These are phyloP conservation scores for Citrus sp. DNA, from an alignment of 345 rosid species.

Conservation along the genomic window DNA sequence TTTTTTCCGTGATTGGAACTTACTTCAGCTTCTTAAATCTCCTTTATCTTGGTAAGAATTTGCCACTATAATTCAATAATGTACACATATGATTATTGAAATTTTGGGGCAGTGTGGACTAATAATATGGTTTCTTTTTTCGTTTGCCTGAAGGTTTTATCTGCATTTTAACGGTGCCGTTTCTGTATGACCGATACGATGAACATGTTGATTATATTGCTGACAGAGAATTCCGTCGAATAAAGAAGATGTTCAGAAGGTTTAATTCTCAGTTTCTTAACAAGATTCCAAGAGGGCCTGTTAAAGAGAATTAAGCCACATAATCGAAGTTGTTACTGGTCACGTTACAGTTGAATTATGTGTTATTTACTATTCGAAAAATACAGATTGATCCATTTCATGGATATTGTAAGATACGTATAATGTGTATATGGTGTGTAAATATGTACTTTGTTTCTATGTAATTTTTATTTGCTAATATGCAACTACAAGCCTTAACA, in stretches of 20 bases:
- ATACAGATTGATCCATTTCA: neutral
- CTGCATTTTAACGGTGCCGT: slow-evolving; percentile 59
- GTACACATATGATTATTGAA: neutral
- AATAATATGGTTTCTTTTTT: neutral
- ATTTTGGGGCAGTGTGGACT: neutral
- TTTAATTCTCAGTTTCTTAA: slow-evolving; percentile 58
- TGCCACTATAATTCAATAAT: neutral
- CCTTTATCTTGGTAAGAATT: slow-evolving; percentile 58
- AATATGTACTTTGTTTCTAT: neutral
- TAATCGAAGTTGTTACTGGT: neutral
- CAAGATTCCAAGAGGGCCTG: slow-evolving; percentile 81
- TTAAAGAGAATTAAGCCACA: slow-evolving; percentile 15
- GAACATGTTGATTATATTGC: slow-evolving; percentile 53
- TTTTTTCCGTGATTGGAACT: slow-evolving; percentile 68
- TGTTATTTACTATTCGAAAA: too few species aligned
- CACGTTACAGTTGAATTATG: neutral
- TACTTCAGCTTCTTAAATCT: slow-evolving; percentile 74
- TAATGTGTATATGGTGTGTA: neutral
- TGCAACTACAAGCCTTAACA: neutral
- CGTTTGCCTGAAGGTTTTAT: slow-evolving; percentile 36
- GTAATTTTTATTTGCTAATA: neutral
- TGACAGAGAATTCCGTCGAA: slow-evolving; percentile 26
- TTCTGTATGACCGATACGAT: slow-evolving; percentile 59
- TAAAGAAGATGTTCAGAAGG: slow-evolving; percentile 40
- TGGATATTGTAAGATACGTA: neutral